Evolutionary conservation across 2,329 filamentous ascomycete genomes (phyloP), one percentile per base, ranked within the genome.

Genomic region (Aspergillus luchuensis): DNA sequence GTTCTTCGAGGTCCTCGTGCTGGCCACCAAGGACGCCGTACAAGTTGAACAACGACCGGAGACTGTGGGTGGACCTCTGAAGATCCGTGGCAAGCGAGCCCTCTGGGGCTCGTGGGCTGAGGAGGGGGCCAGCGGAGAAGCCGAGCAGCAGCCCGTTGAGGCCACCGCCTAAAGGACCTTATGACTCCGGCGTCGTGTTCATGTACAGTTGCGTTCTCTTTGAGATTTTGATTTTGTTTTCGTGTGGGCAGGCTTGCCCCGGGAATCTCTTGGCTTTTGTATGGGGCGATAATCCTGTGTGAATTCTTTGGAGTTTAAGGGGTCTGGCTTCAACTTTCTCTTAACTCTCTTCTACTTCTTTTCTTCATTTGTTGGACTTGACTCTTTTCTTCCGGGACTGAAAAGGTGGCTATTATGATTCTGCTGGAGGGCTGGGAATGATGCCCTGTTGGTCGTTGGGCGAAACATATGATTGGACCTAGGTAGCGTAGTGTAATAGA

Each of bases 101-200:
- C 87, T 99, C 2, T 99, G 95, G 94, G 95, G 94, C 56, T 88
- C 89, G 39, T 99, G 95, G 95, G 95, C 95, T 0, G 95, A 98
- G 81, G 82, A 81, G 61, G 78, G 80, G 53, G 81, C 81, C 51
- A 79, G 78, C 36, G 82, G 80, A 49, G 81, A 81, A 62, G 72
- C 78, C 52, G 74, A 73, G 51, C 69, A 67, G 58, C 75, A 78
- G 58, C 57, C 69, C 55, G 67, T 67, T 23, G 71, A 76, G 60
- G 64, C 71, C 58, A 47, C 59, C 10, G 63, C 58, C 43, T 69
- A 65, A 38, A 60, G 45, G n/a, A 19, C 33, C 33, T 36, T 30
- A 13, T 43, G 50, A 57, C 28, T 51, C 25, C 28, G 23, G 23
- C 13, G 41, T 23, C 56, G 41, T 28, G 41, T 57, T 50, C 47